Base-by-base conservation (phyloP, 352 stramenopile species). In the Pythium myriotylum region DNA sequence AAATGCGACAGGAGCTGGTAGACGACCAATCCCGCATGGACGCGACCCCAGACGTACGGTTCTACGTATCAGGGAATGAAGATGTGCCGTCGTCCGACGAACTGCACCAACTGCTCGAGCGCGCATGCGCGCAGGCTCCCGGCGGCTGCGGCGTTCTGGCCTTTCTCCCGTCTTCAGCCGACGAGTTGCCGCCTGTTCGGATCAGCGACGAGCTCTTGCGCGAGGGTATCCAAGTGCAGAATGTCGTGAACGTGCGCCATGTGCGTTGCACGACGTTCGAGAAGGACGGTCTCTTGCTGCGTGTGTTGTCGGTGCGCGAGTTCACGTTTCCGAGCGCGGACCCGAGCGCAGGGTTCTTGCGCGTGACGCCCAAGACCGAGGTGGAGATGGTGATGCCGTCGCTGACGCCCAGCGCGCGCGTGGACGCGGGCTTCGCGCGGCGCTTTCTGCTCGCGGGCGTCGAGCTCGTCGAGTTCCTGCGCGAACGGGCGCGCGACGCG, bases 1-100 rank as follows among this genome's bases (percentile, higher is more conserved):
- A 94, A 63, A 92, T 92, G 82, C 79, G 75, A 9, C 82, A 94
- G 57, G 84, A 94, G 52, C 70, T 92, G 35, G 65, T 89, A 22
- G 76, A 89, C 23, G 76, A 88, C 14, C 61, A 32, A 10, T 72
- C 74, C 12, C 66, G 35, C 42, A 90, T 92, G 82, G 84, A 94
- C 57, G 61, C 65, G 0, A 94, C 82, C 6, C 82, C 81, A 0
- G 84, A 92, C 43, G 65, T 90, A 22, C 84, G 84, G 1, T 91
- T 84, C 59, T 94, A 94, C 56, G 84, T 93, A 29, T 88, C 77
- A 13, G 80, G 77, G n/a, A 77, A 75, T 1, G 80, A 89, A 45
- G 71, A 87, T 27, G 70, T 89, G 40, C 57, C 77, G 0, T 74
- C 73, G 40, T 85, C 72, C 1, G 69, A 93, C 29, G 35, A 24